phyloP scores from a whole-genome alignment of 805 yeast genomes.

The Candida sphagnicola region DNA sequence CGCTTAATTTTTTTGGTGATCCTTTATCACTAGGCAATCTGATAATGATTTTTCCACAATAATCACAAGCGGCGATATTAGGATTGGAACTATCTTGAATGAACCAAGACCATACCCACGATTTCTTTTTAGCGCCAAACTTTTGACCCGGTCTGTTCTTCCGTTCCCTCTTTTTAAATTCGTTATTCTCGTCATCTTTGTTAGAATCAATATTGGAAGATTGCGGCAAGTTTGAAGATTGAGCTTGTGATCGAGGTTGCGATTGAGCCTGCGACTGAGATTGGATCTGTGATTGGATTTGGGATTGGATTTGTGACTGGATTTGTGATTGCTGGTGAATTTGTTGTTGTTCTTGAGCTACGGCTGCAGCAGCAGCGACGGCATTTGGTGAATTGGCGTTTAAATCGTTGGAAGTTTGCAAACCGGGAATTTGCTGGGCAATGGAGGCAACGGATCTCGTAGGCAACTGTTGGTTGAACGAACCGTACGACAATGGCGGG shows the following conservation, averaged over 20 bases:
- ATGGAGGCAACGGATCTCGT: slow-evolving; percentile 1
- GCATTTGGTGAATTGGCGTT: background rate
- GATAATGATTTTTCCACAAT: slow-evolving; percentile 46
- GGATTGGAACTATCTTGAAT: slow-evolving; percentile 46
- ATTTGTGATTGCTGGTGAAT: slow-evolving; percentile 4
- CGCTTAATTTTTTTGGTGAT: slow-evolving; percentile 55
- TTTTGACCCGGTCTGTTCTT: slow-evolving; percentile 51
- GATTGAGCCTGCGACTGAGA: slow-evolving; percentile 4
- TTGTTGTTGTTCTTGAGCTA: slow-evolving; percentile 5
- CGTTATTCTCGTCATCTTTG: background rate
- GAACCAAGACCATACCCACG: slow-evolving; percentile 66
- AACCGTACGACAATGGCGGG: slow-evolving; percentile 2
- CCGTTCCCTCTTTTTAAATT: slow-evolving; percentile 10
- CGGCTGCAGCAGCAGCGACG: slow-evolving; percentile 2
- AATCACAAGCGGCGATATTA: slow-evolving; percentile 51
- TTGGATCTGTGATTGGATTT: slow-evolving; percentile 2
- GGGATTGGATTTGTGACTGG: background rate
- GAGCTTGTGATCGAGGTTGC: slow-evolving; percentile 4
- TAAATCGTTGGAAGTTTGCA: background rate
- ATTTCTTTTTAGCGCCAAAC: slow-evolving; percentile 57
- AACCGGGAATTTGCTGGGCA: slow-evolving; percentile 3
- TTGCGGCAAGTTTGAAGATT: background rate
- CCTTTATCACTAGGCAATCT: slow-evolving; percentile 53
- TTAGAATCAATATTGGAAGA: background rate
- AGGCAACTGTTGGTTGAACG: slow-evolving; percentile 4